These are phyloP conservation scores for Zizania palustris DNA, from an alignment of 202 grass and related monocot species.

Conservation along the genomic window DNA sequence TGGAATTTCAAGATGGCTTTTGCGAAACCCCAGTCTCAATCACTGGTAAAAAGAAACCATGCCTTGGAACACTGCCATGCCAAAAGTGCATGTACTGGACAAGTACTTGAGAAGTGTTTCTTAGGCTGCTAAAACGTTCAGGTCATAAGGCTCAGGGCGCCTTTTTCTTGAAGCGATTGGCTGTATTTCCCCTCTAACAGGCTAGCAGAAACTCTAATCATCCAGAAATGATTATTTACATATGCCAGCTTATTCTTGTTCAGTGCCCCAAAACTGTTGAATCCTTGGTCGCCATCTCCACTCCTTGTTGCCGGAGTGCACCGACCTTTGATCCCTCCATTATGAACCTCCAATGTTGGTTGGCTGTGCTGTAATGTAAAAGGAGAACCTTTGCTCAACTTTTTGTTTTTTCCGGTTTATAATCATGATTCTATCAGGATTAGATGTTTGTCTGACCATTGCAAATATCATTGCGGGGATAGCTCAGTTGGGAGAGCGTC, in stretches of 20 bases:
- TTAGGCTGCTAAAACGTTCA: slow-evolving; percentile 19
- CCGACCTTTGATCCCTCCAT: slow-evolving; percentile 2
- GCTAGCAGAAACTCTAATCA: slow-evolving; percentile 41
- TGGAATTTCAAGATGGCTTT: slow-evolving; percentile 29
- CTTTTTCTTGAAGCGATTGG: slow-evolving; percentile 10
- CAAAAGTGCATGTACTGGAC: not conserved
- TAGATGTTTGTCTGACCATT: accelerated
- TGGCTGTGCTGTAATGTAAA: slow-evolving; percentile 35
- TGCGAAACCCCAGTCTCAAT: slow-evolving; percentile 29
- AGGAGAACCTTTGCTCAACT: not conserved
- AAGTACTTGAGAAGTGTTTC: not conserved
- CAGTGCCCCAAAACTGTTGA: slow-evolving; percentile 13
- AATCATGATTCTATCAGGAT: no score
- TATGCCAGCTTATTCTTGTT: slow-evolving; percentile 31
- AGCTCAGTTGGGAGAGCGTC: slow-evolving; percentile 98
- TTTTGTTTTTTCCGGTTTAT: no score
- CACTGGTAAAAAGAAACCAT: slow-evolving; percentile 33
- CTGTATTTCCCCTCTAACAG: slow-evolving; percentile 32
- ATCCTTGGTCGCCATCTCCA: not conserved
- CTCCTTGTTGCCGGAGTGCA: not conserved
- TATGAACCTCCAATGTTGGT: not conserved
- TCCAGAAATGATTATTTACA: slow-evolving; percentile 38
- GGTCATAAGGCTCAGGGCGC: not conserved
- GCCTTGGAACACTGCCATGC: slow-evolving; percentile 17
- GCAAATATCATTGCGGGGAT: slow-evolving; percentile 43